These are phyloP conservation scores for Ustilago loliicola DNA, from an alignment of 1,284 basidiomycete genomes.

Conservation along the genomic window DNA sequence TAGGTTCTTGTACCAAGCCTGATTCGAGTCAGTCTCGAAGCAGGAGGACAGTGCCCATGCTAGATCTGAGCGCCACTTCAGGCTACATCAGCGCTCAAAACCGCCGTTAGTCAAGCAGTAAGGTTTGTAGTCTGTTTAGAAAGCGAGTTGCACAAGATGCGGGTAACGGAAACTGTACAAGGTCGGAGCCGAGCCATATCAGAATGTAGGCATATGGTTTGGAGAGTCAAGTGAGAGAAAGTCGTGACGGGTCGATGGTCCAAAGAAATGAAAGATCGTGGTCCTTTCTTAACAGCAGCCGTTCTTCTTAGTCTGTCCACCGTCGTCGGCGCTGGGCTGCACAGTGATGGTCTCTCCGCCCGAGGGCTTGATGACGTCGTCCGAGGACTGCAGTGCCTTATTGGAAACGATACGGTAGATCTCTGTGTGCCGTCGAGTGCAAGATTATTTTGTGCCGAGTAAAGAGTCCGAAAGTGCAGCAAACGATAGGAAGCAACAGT, in stretches of 20 bases:
- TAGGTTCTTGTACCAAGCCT: too few species aligned
- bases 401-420: slow-evolving; percentile 71
- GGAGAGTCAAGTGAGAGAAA: neutral
- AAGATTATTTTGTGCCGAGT: neutral
- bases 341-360: slow-evolving; percentile 71
- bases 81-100: neutral
- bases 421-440: slow-evolving; percentile 38
- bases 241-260: slow-evolving; percentile 17
- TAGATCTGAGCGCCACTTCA: neutral
- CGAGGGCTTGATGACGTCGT: slow-evolving; percentile 70
- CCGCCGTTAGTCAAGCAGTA: neutral
- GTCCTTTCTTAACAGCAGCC: slow-evolving; percentile 66
- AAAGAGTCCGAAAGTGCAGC: slow-evolving; percentile 1
- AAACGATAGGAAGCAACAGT: neutral
- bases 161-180: slow-evolving; percentile 21
- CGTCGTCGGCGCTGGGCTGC: slow-evolving; percentile 68
- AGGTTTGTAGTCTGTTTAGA: neutral
- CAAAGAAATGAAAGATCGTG: neutral
- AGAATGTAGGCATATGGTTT: slow-evolving; percentile 4
- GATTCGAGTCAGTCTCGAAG: too few species aligned
- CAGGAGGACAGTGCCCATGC: too few species aligned
- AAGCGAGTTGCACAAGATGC: slow-evolving; percentile 14
- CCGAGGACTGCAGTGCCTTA: slow-evolving; percentile 70
- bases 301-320: slow-evolving; percentile 68
- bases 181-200: slow-evolving; percentile 8